Evolutionary conservation across 1,284 basidiomycete genomes (phyloP), one percentile per base, ranked within the genome.

Genomic region (Farysia itapuensis): DNA sequence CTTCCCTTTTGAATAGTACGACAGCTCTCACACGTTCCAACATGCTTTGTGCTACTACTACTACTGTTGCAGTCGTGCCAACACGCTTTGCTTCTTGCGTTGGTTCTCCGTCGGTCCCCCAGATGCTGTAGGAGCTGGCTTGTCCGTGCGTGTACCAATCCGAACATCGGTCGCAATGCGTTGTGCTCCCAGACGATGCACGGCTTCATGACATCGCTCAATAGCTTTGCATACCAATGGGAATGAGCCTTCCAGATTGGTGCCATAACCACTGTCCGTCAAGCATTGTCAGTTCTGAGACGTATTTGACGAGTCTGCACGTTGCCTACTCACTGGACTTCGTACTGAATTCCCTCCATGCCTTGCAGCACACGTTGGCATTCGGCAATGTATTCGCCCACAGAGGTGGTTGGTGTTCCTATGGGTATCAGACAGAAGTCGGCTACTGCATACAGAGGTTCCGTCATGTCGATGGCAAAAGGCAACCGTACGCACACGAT

Each of bases 81-180:
- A 37, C 14, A 75, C 73, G 49, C 73, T 75, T 46, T 71, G 66
- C 41, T 70, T 63, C 53, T 74, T 75, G 39, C 72, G 59, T 44
- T 73, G 53, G 35, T 75, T 75, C 42, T 72, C 70, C 4, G 61
- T 67, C 28, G 56, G 60, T 2, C 63, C 69, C 13, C 49, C 43
- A 22, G 28, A 11, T 9, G 9, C 26, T 2, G 42, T 43, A 4
- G 50, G 48, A 8, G 58, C 22, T 7, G 68, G 64, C 47, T 71
- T 69, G 50, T 69, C 68, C 14, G 58, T 66, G 23, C 69, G 45
- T 11, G 74, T 76, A 13, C 74, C 74, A 20, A 76, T 68, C 13
- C 74, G 69, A 34, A 76, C 64, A 49, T 76, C 71, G 28, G 74
- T 75, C 5, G 74, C 70, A 36, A 76, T 76, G 12, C 74, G 56